A percentile compares a stretch with the other conserved stretches of the same genome.
These are phyloP conservation scores for Fusarium agapanthi DNA, from an alignment of 2,329 filamentous ascomycete genomes.

Conservation along the genomic window DNA sequence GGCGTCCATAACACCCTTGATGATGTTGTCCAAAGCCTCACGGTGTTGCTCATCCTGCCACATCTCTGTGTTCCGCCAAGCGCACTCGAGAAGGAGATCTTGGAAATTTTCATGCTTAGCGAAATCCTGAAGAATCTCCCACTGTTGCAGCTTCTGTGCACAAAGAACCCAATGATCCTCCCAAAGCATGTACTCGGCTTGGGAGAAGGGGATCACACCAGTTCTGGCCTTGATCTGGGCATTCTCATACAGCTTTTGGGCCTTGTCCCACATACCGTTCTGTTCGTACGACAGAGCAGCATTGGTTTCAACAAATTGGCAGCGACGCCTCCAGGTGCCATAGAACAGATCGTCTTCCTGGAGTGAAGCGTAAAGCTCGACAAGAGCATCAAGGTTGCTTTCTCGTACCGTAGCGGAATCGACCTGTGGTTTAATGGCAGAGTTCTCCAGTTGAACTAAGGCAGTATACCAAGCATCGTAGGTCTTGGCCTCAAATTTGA, in stretches of 20 bases:
- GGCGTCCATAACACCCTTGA: conserved; percentile 97
- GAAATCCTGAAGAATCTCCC: conserved; percentile 97
- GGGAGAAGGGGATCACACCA: conserved; percentile 93
- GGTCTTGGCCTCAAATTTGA: conserved; percentile 93
- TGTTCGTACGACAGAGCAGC: conserved; percentile 97
- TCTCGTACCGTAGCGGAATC: conserved; percentile 88
- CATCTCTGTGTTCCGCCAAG: conserved; percentile 94
- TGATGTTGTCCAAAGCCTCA: conserved; percentile 89
- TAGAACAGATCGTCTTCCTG: conserved; percentile 98
- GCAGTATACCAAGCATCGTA: conserved; percentile 99
- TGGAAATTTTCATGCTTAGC: conserved; percentile 99
- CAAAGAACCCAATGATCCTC: conserved; percentile 99
- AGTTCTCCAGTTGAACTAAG: conserved; percentile 87
- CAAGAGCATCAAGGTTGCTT: conserved; percentile 94
- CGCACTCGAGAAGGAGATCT: conserved; percentile 92
- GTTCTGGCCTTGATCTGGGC: conserved; percentile 97
- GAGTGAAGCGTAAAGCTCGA: conserved; percentile 88
- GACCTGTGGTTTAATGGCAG: conserved; percentile 82
- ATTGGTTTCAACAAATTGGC: conserved; percentile 97
- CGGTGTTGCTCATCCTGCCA: conserved; percentile 89
- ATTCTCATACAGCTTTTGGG: conserved; percentile 94
- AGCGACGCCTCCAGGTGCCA: conserved; percentile 92
- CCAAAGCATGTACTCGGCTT: conserved; percentile 98
- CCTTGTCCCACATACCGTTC: conserved; percentile 99
- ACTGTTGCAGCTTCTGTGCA: conserved; percentile 97